phyloP scores from a whole-genome alignment of 75 land plant genomes.

The Ceratopteris richardii region DNA sequence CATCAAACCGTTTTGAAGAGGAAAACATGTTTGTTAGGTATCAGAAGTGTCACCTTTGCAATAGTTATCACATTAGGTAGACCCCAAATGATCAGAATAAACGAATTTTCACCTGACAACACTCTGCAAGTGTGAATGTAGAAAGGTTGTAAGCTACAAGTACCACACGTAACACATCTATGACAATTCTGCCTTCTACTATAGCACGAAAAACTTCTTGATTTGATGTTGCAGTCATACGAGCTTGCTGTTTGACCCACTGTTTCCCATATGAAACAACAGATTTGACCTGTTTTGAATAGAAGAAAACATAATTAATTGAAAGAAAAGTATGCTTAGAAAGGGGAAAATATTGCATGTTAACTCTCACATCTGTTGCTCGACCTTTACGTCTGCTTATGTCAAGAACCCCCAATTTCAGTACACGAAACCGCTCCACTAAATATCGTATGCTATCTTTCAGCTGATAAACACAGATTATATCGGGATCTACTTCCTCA shows the following conservation, averaged over 20 bases:
- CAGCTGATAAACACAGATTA: conserved; percentile 28
- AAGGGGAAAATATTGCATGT: not conserved
- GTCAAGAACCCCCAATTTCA: conserved; percentile 25
- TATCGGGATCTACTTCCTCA: conserved; percentile 27
- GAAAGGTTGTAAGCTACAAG: conserved; percentile 29
- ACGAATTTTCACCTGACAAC: conserved; percentile 23
- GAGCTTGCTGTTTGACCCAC: conserved; percentile 31
- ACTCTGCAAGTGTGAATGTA: conserved; percentile 30
- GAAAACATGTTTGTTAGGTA: too few species aligned
- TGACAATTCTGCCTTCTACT: conserved; percentile 25
- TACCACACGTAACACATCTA: conserved; percentile 32
- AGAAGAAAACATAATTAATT: not conserved
- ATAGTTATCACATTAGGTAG: too few species aligned
- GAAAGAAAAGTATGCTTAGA: too few species aligned
- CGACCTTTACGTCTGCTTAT: conserved; percentile 21
- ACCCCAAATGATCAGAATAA: too few species aligned
- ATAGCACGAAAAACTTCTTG: conserved; percentile 26
- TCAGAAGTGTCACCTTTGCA: too few species aligned
- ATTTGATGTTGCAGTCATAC: conserved; percentile 34
- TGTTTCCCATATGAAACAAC: conserved; percentile 35
- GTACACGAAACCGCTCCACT: conserved; percentile 17
- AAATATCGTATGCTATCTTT: conserved; percentile 30
- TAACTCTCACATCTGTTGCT: conserved; percentile 15
- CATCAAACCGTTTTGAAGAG: too few species aligned
- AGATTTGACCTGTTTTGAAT: conserved; percentile 23